Conservation (phyloP, 495 filamentous ascomycete genomes). For the Hyaloscypha bicolor region DNA sequence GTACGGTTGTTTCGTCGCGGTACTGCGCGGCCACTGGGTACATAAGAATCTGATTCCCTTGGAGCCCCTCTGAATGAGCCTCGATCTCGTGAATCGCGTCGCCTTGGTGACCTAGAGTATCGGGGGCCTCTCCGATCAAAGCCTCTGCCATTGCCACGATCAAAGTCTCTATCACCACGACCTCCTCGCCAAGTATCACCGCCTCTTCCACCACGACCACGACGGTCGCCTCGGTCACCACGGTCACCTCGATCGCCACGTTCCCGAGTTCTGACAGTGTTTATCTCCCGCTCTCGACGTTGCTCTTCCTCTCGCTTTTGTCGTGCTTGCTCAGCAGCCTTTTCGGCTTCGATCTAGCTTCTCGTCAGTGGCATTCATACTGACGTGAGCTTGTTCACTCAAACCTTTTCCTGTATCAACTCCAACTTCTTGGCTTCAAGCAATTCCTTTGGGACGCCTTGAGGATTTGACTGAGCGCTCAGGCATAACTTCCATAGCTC, state of each 20-base stretch:
- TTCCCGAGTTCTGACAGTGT: constrained; percentile 70
- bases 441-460: constrained; percentile 92
- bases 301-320: constrained; percentile 61
- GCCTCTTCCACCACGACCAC: constrained; percentile 56
- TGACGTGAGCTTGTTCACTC: neutral
- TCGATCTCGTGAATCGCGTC: constrained; percentile 49
- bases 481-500: constrained; percentile 90
- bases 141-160: constrained; percentile 33
- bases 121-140: constrained; percentile 48
- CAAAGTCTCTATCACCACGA: constrained; percentile 38
- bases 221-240: constrained; percentile 59
- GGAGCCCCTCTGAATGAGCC: constrained; percentile 54
- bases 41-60: constrained; percentile 50
- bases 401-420: constrained; percentile 89
- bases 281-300: constrained; percentile 59
- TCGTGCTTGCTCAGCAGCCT: constrained; percentile 73
- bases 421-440: constrained; percentile 95
- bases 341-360: constrained; percentile 76
- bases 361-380: constrained; percentile 10
- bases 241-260: constrained; percentile 70
- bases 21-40: constrained; percentile 47
- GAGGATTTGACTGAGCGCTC: constrained; percentile 83
- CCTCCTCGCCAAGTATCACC: constrained; percentile 58
- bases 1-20: constrained; percentile 38
- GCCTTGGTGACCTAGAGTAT: constrained; percentile 62